Percentiles rank a stretch among this genome's conserved stretches.
These are phyloP conservation scores for Puccinellia tenuiflora DNA, from an alignment of 176 grass and related monocot genomes.

Conservation along the genomic window DNA sequence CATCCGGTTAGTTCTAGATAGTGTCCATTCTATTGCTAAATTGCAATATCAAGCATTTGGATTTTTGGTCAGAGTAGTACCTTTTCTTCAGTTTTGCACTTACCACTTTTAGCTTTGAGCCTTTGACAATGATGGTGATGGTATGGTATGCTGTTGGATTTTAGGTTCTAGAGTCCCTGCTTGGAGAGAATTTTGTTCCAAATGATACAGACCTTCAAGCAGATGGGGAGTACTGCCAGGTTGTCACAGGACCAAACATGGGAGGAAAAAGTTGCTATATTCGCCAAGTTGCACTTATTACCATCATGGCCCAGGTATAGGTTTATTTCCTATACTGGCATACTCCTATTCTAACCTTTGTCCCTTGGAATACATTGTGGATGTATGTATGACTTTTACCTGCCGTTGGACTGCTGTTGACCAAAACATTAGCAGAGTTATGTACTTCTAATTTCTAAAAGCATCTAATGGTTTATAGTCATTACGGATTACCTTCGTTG, in stretches of 20 bases:
- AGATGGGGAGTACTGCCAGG: constrained; percentile 77
- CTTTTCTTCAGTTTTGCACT: background rate
- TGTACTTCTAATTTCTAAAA: constrained; percentile 4
- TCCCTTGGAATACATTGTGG: background rate
- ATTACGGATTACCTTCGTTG: background rate
- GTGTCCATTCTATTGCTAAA: constrained; percentile 3
- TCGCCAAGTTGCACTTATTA: constrained; percentile 89
- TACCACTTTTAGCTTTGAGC: background rate
- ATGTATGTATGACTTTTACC: constrained; percentile 10
- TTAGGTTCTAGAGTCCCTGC: constrained; percentile 71
- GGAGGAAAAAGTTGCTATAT: constrained; percentile 99
- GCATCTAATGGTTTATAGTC: background rate
- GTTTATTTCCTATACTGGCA: background rate
- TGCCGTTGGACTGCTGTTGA: background rate
- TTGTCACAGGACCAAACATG: constrained; percentile 97
- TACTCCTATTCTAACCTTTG: background rate
- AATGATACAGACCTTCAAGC: constrained; percentile 82
- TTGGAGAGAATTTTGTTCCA: constrained; percentile 84
- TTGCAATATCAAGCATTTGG: background rate
- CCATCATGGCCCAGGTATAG: constrained; percentile 93
- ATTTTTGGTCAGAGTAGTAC: background rate
- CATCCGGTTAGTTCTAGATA: constrained; percentile 70
- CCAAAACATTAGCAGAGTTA: background rate
- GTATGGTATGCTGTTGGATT: constrained; percentile 27
- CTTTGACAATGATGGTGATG: constrained; percentile 7